Evolutionary conservation across 1,284 basidiomycete species (phyloP).

Genomic region (Leccinum subspadiceum): DNA sequence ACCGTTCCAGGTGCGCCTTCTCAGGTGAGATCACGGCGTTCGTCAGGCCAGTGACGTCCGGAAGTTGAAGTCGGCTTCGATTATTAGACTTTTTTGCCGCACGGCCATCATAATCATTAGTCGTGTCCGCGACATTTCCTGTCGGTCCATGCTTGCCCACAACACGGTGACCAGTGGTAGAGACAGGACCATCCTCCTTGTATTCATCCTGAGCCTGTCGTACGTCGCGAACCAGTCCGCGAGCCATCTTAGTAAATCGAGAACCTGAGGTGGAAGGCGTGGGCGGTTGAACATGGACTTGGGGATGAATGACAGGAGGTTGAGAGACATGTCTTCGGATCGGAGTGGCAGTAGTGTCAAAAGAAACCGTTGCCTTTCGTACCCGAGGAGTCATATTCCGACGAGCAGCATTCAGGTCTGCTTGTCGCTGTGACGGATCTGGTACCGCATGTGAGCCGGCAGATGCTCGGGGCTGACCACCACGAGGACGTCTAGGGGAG

Average conservation of each 20-base stretch:
- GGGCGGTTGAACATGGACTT: constrained; percentile 53
- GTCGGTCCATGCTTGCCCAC: constrained; percentile 13
- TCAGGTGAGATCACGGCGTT: constrained; percentile 70
- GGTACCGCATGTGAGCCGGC: constrained; percentile 11
- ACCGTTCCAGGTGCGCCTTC: constrained; percentile 50
- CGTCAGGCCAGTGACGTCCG: constrained; percentile 78
- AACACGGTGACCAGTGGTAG: constrained; percentile 4
- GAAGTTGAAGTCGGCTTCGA: constrained; percentile 50
- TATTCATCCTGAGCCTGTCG: constrained; percentile 39
- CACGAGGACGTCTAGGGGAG: constrained; percentile 68
- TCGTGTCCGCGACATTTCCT: constrained; percentile 10
- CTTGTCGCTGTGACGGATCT: constrained; percentile 15
- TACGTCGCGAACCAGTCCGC: constrained; percentile 53
- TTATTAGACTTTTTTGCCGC: constrained; percentile 23
- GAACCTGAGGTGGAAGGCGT: constrained; percentile 53
- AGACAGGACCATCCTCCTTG: constrained; percentile 9
- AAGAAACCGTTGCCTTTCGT: constrained; percentile 34
- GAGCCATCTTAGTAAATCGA: constrained; percentile 57
- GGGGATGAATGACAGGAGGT: constrained; percentile 37
- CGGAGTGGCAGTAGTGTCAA: constrained; percentile 30
- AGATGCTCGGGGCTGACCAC: constrained; percentile 35
- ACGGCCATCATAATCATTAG: constrained; percentile 13
- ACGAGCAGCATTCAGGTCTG: constrained; percentile 18
- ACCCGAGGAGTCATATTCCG: constrained; percentile 37
- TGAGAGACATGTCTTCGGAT: constrained; percentile 30